Conservation (phyloP, 768 basidiomycete species). For the Lactarius deliciosus region DNA sequence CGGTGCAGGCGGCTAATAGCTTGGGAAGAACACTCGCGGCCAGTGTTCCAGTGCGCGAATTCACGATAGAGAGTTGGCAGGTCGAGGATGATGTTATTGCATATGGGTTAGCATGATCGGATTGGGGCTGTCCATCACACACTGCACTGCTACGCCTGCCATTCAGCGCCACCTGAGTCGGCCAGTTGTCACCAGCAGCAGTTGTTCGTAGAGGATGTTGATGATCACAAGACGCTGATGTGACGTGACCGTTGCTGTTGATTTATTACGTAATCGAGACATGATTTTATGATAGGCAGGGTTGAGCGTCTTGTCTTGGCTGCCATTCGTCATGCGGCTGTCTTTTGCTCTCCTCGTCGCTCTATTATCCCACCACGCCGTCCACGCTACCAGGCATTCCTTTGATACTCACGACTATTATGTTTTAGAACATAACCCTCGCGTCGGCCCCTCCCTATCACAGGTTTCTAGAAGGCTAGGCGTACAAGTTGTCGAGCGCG, state of each 20-base stretch:
- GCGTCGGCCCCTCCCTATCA: conserved; percentile 50
- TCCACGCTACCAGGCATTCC: conserved; percentile 44
- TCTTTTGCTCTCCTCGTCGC: conserved; percentile 34
- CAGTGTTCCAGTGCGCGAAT: conserved; percentile 17
- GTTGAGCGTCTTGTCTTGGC: neutral
- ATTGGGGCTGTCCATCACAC: neutral
- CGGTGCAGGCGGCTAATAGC: conserved; percentile 17
- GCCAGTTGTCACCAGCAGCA: no score
- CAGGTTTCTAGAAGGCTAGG: conserved; percentile 62
- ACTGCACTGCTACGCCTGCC: neutral
- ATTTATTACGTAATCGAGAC: neutral
- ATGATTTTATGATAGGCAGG: neutral
- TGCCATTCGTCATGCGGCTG: conserved; percentile 26
- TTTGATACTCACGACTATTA: conserved; percentile 81
- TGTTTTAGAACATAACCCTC: conserved; percentile 64
- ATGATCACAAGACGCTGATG: no score
- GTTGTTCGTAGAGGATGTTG: no score
- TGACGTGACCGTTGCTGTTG: no score
- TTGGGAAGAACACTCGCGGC: conserved; percentile 10
- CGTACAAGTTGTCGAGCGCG: conserved; percentile 84
- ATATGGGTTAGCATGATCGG: conserved; percentile 13
- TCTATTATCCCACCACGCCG: conserved; percentile 34
- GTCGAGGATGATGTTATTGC: conserved; percentile 13
- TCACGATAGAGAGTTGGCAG: conserved; percentile 27
- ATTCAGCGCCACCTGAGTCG: no score